phyloP scores from a whole-genome alignment of 805 yeast genomes.

The Kuraishia cidri region DNA sequence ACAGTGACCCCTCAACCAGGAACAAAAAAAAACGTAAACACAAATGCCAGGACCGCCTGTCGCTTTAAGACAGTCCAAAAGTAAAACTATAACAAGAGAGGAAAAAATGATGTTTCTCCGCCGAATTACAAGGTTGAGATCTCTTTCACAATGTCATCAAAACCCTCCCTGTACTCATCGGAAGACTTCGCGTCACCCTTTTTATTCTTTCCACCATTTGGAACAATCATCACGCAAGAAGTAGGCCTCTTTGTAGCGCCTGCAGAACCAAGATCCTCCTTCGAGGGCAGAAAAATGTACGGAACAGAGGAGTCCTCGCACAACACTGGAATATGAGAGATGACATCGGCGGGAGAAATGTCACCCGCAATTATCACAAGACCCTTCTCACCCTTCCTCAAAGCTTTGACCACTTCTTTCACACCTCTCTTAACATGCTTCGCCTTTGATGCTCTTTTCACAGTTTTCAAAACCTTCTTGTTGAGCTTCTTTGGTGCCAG shows the following conservation, averaged over 20 bases:
- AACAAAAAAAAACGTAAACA: too few species aligned
- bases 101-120: too few species aligned
- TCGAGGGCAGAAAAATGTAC: conserved; percentile 88
- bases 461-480: conserved; percentile 90
- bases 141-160: conserved; percentile 92
- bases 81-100: too few species aligned
- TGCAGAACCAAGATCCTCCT: conserved; percentile 97
- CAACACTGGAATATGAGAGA: conserved; percentile 93
- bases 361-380: conserved; percentile 96
- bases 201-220: conserved; percentile 85
- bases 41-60: too few species aligned
- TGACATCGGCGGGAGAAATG: conserved; percentile 94
- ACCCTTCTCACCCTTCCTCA: conserved; percentile 97
- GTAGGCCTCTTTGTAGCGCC: conserved; percentile 99
- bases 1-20: too few species aligned
- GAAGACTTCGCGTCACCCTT: conserved; percentile 61
- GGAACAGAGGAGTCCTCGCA: conserved; percentile 95
- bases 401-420: conserved; percentile 95
- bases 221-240: conserved; percentile 93
- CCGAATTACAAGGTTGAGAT: too few species aligned
- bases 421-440: conserved; percentile 98
- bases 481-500: conserved; percentile 93
- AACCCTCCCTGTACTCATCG: conserved; percentile 83
- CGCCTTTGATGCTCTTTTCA: conserved; percentile 96
- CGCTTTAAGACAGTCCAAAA: too few species aligned